Conservation (phyloP, 148 eudicot species). For the Chenopodium formosanum region DNA sequence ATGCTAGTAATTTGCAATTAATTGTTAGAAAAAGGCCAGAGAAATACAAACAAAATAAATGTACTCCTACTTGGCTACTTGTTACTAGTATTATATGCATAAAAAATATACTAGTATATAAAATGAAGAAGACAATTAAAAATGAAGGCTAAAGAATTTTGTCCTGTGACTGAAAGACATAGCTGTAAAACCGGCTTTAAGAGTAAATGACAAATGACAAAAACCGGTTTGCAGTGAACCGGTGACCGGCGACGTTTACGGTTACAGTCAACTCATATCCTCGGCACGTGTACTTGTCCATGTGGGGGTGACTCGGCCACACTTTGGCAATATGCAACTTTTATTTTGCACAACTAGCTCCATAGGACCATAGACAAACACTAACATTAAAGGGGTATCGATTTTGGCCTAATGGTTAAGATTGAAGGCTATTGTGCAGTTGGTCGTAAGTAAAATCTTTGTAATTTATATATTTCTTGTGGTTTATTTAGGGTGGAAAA, state of each 20-base stretch:
- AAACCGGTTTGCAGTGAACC: slow-evolving; percentile 25
- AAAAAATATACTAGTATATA: not conserved
- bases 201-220: not conserved
- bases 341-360: not conserved
- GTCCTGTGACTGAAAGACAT: slow-evolving; percentile 18
- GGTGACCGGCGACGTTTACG: slow-evolving; percentile 30
- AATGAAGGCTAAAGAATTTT: slow-evolving; percentile 1
- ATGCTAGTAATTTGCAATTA: not conserved
- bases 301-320: slow-evolving; percentile 32
- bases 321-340: not conserved
- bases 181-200: slow-evolving; percentile 4
- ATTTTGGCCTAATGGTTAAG: too few species aligned
- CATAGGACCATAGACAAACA: not conserved
- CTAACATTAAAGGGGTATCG: not conserved
- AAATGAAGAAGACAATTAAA: not conserved
- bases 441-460: too few species aligned
- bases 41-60: not conserved
- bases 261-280: slow-evolving; percentile 17
- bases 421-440: too few species aligned
- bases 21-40: not conserved
- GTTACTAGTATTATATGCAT: not conserved
- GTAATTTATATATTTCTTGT: too few species aligned
- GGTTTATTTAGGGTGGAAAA: too few species aligned
- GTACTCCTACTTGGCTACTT: not conserved
- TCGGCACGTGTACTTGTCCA: slow-evolving; percentile 25